Evolutionary conservation across 2,329 filamentous ascomycete genomes (phyloP), one percentile per base, ranked within the genome.

Genomic region (Tolypocladium nubicola): DNA sequence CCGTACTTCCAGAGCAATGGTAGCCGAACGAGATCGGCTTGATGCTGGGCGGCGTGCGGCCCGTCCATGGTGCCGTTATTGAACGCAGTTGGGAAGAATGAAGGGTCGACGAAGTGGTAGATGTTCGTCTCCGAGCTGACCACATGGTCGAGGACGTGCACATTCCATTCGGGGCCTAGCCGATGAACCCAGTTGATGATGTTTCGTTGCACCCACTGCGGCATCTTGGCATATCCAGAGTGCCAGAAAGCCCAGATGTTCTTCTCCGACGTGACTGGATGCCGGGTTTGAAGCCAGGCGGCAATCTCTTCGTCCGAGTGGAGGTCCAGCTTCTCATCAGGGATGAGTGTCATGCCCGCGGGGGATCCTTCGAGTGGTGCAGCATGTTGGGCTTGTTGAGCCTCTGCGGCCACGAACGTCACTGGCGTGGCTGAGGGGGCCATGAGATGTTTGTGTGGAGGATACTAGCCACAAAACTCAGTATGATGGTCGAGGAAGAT

Each of bases 211-310:
- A 65, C 63, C 70, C 71, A 74, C 9, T 64, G 62, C 1, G 64
- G 55, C 68, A 72, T 72, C 7, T 64, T 60, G 19, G 56, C 38
- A 35, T 70, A 66, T 3, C 74, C 73, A 2, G 67, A 56, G 59
- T 76, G 64, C 74, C 74, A 76, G 61, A 69, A 76, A 5, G 73
- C 71, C 74, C 74, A 76, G 1, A 76, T 63, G 53, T 76, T 76
- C 63, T 69, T 74, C 45, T 74, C 70, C 1, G 71, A 71, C 13
- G 61, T 66, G 30, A 73, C 63, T 0, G 68, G 67, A 5, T 66
- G 64, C 38, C 64, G 61, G 2, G 57, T 58, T 35, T 66, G 66
- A 16, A 74, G 63, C 59, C 60, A 63, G 30, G 58, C 55, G 6
- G 65, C 61, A 56, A 73, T 72, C 38, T 72, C 71, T 9, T 64